A percentile compares a stretch with the other conserved stretches of the same genome.
Conservation (phyloP, 495 filamentous ascomycete species). For the Hypoxylon subgilvum region DNA sequence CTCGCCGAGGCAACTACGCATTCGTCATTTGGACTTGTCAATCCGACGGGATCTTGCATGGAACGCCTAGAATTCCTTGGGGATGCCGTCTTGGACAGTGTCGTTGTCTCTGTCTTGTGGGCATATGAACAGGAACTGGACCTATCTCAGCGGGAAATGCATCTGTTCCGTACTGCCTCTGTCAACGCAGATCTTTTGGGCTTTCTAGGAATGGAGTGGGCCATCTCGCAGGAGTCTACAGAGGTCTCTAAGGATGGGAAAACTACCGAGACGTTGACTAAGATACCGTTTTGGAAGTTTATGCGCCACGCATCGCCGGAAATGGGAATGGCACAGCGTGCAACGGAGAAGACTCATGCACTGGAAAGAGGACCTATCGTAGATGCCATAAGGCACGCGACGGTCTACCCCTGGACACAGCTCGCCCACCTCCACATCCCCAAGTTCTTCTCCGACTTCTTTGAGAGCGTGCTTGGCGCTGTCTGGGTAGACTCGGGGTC, state of each 20-base stretch:
- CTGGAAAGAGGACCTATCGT: slow-evolving; percentile 58
- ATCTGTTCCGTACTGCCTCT: slow-evolving; percentile 72
- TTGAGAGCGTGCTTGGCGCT: slow-evolving; percentile 83
- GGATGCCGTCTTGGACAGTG: slow-evolving; percentile 81
- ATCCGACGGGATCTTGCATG: slow-evolving; percentile 64
- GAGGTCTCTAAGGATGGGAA: slow-evolving; percentile 30
- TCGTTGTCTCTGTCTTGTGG: slow-evolving; percentile 64
- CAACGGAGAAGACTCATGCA: slow-evolving; percentile 55
- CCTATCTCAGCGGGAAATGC: slow-evolving; percentile 71
- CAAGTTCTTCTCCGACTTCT: slow-evolving; percentile 86
- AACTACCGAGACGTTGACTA: slow-evolving; percentile 24
- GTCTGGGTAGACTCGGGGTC: slow-evolving; percentile 83
- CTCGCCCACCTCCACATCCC: slow-evolving; percentile 69
- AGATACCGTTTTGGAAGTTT: slow-evolving; percentile 68
- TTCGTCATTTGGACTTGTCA: slow-evolving; percentile 63
- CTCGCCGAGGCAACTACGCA: slow-evolving; percentile 89
- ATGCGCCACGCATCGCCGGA: slow-evolving; percentile 63
- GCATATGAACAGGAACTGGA: slow-evolving; percentile 51
- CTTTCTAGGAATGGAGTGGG: slow-evolving; percentile 74
- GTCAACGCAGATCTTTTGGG: slow-evolving; percentile 89
- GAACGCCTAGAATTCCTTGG: slow-evolving; percentile 92
- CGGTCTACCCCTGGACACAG: slow-evolving; percentile 74
- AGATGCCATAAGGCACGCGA: slow-evolving; percentile 52
- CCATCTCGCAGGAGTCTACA: slow-evolving; percentile 41
- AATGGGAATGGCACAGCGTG: slow-evolving; percentile 50